Base-by-base conservation (phyloP, 306 rosid genomes). In the Geum urbanum region DNA sequence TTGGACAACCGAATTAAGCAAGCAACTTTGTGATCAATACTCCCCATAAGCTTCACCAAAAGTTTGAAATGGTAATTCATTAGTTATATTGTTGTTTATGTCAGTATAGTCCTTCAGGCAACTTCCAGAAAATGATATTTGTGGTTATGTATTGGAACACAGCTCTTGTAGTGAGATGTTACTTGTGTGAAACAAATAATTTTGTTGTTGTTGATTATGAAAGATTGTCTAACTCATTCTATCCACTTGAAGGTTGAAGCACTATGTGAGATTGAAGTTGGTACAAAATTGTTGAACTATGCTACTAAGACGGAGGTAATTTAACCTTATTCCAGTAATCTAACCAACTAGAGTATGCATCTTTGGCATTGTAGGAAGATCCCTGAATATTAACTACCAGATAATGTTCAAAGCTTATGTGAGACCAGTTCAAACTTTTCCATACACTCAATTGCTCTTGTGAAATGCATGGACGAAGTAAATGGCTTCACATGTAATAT, bases 1-100 rank as follows among this genome's bases (percentile, higher is more conserved):
- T 44, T 59, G 13, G 73, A 70, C 55, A 66, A 68, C 40, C 70
- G 49, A 69, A 67, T 77, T 49, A 59, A 76, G 75, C 95, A 95
- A 97, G 92, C 14, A 86, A 84, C 59, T 91, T 87, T 86, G 91
- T 89, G 66, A 95, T 95, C 64, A 95, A 91, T 84, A 84, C 96
- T 67, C 92, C 96, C 62, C 96, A 87, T 81, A 91, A 95, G 79
- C 83, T 95, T 79, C 91, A 95, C 69, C 61, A 50, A 70, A 95
- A 95, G 82, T 77, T 89, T 76, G 97, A 91, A 86, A 95, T 95
- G 99, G 99, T 91, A 87, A 69, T n/a, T 74, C 19, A 72, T 61
- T 73, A 77, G 76, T 66, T 27, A 10, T 45, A 13, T 61, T 60
- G 20, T 52, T 37, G n/a, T 19, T 6, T 51, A 63, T 13, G 54